phyloP scores from a whole-genome alignment of 352 stramenopile species.

The Globisporangium barbulae region DNA sequence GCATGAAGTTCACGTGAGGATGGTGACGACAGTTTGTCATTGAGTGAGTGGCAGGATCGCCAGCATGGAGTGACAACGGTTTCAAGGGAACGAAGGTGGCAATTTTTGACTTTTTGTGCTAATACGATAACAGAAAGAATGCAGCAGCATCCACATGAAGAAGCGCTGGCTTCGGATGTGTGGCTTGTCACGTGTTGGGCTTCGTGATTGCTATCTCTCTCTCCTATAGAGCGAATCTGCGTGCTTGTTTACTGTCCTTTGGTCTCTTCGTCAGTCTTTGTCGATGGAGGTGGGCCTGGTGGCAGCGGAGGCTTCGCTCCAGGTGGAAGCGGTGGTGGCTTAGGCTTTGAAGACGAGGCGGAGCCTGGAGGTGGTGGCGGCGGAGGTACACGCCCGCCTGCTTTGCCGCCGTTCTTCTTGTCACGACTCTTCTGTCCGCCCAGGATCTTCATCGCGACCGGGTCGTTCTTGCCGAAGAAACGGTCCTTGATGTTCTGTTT shows the following conservation, averaged over 20 bases:
- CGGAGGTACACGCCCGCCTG: constrained; percentile 20
- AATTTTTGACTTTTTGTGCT: background rate
- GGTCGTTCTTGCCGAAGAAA: constrained; percentile 94
- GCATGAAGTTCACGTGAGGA: constrained; percentile 47
- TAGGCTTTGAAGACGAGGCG: constrained; percentile 35
- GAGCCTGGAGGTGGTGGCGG: constrained; percentile 24
- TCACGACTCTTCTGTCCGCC: constrained; percentile 24
- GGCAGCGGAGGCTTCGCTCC: constrained; percentile 65
- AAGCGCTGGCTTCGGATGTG: background rate
- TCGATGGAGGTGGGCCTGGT: constrained; percentile 42
- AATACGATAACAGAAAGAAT: background rate
- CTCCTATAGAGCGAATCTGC: background rate
- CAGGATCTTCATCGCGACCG: constrained; percentile 91
- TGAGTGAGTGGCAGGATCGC: background rate
- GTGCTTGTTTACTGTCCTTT: constrained; percentile 17
- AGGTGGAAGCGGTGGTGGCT: constrained; percentile 49
- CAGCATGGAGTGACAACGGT: background rate
- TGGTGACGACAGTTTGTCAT: background rate
- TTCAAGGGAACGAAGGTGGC: background rate
- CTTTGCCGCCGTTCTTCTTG: constrained; percentile 23
- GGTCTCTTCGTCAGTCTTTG: constrained; percentile 27
- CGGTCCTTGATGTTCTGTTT: constrained; percentile 96
- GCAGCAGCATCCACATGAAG: too few species aligned
- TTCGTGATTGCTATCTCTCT: background rate
- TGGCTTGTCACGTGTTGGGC: background rate